phyloP scores from a whole-genome alignment of 2,329 filamentous ascomycete genomes.

The Fusarium verticillioides region DNA sequence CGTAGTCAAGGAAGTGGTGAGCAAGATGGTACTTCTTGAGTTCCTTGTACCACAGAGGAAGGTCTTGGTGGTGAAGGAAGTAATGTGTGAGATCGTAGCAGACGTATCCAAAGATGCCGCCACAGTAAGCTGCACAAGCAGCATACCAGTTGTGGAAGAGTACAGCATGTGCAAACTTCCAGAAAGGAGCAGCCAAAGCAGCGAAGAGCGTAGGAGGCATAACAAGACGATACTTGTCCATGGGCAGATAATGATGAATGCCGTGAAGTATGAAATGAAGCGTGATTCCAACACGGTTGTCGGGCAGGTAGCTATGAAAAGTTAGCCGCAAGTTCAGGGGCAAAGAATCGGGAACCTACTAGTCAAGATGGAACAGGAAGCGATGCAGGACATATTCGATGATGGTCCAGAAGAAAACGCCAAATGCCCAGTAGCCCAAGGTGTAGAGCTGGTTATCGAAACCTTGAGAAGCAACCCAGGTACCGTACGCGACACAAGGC shows the following conservation, averaged over 20 bases:
- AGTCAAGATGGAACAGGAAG: slow-evolving; percentile 92
- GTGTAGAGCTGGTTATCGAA: slow-evolving; percentile 61
- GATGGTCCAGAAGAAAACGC: slow-evolving; percentile 85
- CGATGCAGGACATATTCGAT: slow-evolving; percentile 91
- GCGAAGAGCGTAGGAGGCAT: slow-evolving; percentile 95
- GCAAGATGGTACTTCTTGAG: slow-evolving; percentile 98
- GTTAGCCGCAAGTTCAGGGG: slow-evolving; percentile 44
- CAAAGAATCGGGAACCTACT: slow-evolving; percentile 65
- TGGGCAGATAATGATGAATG: slow-evolving; percentile 98
- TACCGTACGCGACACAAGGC: slow-evolving; percentile 80
- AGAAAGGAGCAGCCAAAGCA: slow-evolving; percentile 87
- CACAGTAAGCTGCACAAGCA: slow-evolving; percentile 82
- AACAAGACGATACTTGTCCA: slow-evolving; percentile 96
- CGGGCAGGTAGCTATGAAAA: slow-evolving; percentile 77
- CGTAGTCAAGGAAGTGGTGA: slow-evolving; percentile 97
- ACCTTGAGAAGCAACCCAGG: slow-evolving; percentile 71
- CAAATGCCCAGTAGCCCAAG: slow-evolving; percentile 73
- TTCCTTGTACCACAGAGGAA: slow-evolving; percentile 88
- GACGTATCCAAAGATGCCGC: slow-evolving; percentile 94
- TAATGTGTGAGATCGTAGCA: slow-evolving; percentile 98
- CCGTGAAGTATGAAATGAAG: slow-evolving; percentile 94
- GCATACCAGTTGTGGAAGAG: slow-evolving; percentile 89
- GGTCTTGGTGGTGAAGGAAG: slow-evolving; percentile 94
- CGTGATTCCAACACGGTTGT: slow-evolving; percentile 88
- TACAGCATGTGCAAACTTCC: slow-evolving; percentile 84